Conservation (phyloP, 73 alveolate species). For the Uronychia setigera region DNA sequence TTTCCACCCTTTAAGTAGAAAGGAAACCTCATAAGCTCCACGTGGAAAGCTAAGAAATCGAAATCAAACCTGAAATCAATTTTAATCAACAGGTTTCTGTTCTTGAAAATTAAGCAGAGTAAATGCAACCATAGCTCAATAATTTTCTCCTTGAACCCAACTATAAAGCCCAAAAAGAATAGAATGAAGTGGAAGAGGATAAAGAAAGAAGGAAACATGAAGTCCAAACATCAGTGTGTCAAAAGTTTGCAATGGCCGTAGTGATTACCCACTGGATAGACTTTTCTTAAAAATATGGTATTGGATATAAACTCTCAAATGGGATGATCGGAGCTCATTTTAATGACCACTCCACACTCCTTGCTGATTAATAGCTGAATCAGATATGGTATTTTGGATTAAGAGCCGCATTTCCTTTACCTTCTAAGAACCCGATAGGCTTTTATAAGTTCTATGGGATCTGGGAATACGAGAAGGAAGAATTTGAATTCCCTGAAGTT, state of each 20-base stretch:
- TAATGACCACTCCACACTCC: constrained; percentile 30
- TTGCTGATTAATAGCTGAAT: background rate
- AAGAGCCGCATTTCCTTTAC: background rate
- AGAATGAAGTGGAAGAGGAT: too few relatives aligned
- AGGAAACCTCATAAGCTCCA: too few relatives aligned
- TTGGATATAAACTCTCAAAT: constrained; percentile 66
- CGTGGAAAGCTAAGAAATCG: too few relatives aligned
- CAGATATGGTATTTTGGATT: background rate
- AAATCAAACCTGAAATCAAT: too few relatives aligned
- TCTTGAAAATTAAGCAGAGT: too few relatives aligned
- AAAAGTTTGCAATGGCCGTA: background rate
- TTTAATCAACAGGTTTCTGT: too few relatives aligned
- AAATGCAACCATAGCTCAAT: too few relatives aligned
- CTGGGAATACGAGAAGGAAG: too few relatives aligned
- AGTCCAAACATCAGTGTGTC: background rate
- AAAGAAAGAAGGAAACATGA: background rate
- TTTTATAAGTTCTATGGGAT: background rate
- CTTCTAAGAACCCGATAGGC: background rate
- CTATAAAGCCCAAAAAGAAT: too few relatives aligned
- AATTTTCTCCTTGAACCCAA: too few relatives aligned
- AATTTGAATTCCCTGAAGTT: too few relatives aligned
- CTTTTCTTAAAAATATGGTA: constrained; percentile 51
- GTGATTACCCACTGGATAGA: constrained; percentile 44
- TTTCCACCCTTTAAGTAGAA: too few relatives aligned
- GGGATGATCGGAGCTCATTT: constrained; percentile 46